Evolutionary conservation across 352 stramenopile genomes (phyloP), one percentile per base, ranked within the genome.

Genomic region (Pythium rishiriense): DNA sequence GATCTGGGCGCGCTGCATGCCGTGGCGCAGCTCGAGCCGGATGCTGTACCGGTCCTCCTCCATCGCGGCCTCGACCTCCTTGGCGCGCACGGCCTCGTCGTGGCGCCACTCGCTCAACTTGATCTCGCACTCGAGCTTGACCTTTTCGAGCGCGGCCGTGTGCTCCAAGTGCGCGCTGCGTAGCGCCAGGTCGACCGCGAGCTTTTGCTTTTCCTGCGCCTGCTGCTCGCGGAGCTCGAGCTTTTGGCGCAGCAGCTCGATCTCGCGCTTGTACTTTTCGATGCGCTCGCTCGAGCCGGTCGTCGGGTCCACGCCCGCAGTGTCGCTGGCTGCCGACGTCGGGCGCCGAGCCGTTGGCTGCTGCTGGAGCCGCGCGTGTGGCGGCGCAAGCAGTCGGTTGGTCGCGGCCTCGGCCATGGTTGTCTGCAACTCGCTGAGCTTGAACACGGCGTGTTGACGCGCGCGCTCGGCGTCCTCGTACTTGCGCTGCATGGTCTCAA

Each of bases 11-110:
- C 76, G 72, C 33, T 90, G 79, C 42, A 85, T 68, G 3, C 73
- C 68, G 31, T 90, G 79, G 21, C 75, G 77, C 70, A 89, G 86
- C 62, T 89, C 79, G 19, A 89, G 57, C 8, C 82, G 56, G 46
- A 88, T 78, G 46, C 79, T 89, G 65, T 88, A 87, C 14, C 80
- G 74, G 63, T 89, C 82, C 64, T 87, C 72, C 15, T 88, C 79
- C 75, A 88, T 67, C 8, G 78, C 70, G 11, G 55, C 69, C 49
- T 88, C 74, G 14, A 68, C 67, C 49, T 91, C 74, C 19, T 87
- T 87, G 8, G 72, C 74, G 22, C 77, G 71, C 29, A 91, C 58
- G 43, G 78, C 70, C 65, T 87, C 76, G 26, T 83, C 64, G 31
- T 89, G 75, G 28, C 76, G 66, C 82, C 80, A 81, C 25, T 85